A percentile compares a stretch with the other conserved stretches of the same genome.
Conservation (phyloP, 257 asterid genomes). For the Solanum lignicaule region DNA sequence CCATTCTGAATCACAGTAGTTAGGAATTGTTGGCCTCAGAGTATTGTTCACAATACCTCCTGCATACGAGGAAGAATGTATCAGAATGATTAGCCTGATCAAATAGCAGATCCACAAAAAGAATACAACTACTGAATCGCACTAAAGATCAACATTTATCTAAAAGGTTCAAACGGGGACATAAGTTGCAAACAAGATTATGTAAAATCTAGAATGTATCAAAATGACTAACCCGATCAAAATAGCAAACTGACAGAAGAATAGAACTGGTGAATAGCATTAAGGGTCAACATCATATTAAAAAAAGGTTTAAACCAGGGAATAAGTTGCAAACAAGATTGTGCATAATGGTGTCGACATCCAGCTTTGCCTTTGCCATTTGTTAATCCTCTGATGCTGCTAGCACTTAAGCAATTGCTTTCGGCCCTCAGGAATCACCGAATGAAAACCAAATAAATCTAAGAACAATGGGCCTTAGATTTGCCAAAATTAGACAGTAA, state of each 20-base stretch:
- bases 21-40: slow-evolving; percentile 82
- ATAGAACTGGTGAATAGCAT: neutral
- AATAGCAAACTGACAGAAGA: neutral
- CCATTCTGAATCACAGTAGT: slow-evolving; percentile 88
- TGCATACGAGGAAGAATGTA: slow-evolving; percentile 8
- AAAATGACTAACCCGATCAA: neutral
- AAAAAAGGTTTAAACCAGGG: neutral
- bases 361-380: neutral
- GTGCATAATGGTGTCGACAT: neutral
- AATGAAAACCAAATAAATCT: neutral
- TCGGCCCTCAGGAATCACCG: neutral
- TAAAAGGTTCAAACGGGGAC: neutral
- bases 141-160: neutral
- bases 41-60: slow-evolving; percentile 95
- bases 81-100: neutral
- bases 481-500: neutral
- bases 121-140: neutral
- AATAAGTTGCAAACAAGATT: neutral
- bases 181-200: neutral
- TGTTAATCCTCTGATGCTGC: neutral
- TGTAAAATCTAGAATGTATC: neutral
- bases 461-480: neutral
- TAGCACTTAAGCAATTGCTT: neutral
- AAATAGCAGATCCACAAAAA: neutral
- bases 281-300: neutral